phyloP scores from a whole-genome alignment of 2,329 filamentous ascomycete species.

The Aquanectria penicillioides region DNA sequence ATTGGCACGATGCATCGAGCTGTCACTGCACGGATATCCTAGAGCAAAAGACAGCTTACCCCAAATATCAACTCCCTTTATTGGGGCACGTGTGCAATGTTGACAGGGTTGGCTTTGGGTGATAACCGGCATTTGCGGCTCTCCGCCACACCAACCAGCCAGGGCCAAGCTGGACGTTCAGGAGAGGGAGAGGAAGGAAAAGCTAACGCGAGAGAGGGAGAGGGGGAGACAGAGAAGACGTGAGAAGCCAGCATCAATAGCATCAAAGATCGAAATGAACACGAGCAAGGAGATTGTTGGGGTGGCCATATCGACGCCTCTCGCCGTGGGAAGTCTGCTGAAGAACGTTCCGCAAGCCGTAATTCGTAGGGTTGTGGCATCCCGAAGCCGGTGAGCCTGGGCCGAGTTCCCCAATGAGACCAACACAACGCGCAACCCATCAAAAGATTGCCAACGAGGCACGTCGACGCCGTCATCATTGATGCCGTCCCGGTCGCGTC shows the following conservation, averaged over 20 bases:
- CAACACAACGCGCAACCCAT: not conserved
- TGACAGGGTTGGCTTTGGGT: constrained; percentile 1
- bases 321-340: not conserved
- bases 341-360: not conserved
- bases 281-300: not conserved
- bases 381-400: not conserved
- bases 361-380: not conserved
- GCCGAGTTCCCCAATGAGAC: constrained; percentile 4
- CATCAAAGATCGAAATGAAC: too few species aligned
- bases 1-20: not conserved
- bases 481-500: constrained; percentile 14
- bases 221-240: not conserved
- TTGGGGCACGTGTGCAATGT: constrained; percentile 11
- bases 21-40: constrained; percentile 4
- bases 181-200: not conserved
- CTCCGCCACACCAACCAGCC: constrained; percentile 6
- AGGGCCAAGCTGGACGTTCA: constrained; percentile 1
- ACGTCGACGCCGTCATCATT: constrained; percentile 16
- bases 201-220: constrained; percentile 1
- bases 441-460: constrained; percentile 12
- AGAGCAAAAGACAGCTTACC: too few species aligned
- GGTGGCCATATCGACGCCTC: not conserved
- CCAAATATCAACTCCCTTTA: not conserved
- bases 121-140: constrained; percentile 13
- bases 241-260: too few species aligned